Evolutionary conservation across 805 yeast species (phyloP), one percentile per base, ranked within the genome.

Genomic region (Kockiozyma suomiensis): DNA sequence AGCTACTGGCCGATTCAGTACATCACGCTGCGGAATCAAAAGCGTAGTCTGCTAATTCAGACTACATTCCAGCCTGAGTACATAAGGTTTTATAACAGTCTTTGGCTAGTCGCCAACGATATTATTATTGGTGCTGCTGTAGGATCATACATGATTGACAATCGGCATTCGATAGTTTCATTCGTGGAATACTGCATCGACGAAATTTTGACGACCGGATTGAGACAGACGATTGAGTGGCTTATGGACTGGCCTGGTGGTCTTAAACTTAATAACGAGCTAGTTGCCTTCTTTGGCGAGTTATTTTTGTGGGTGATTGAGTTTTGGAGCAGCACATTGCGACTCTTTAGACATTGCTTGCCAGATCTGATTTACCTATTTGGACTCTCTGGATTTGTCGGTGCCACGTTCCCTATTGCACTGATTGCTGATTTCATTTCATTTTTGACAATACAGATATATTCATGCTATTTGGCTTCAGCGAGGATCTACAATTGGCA

Each of bases 171-270:
- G 10, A 61, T 73, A 28, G 67, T 73, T 8, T 61, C 69, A 0
- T 47, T 47, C 4, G 57, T 75, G 1, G 61, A 65, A 1, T 70
- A 66, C 54, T 53, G 80, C 38, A 73, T 84, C 13, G 74, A 79
- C 41, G 70, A 69, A 25, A 58, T 78, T 1, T 63, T 86, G 13
- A 82, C 82, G 56, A 69, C 75, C 35, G 77, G 78, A n/a, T 73
- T 86, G 45, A 74, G 78, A 19, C 61, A 70, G 1, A 71, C 85
- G 40, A 83, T 92, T 2, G 66, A 76, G 0, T 88, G 96, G 92
- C 78, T 94, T 38, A 90, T 91, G 78, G 81, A 85, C 62, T 88
- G 92, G 69, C 99, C 99, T 0, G 96, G 93, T 15, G 99, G 99
- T 3, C 85, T 94, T 68, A 94, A 94, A 70, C 81, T 94, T 54